Evolutionary conservation across 2,329 filamentous ascomycete species (phyloP).

Genomic region (Venturia nashicola): DNA sequence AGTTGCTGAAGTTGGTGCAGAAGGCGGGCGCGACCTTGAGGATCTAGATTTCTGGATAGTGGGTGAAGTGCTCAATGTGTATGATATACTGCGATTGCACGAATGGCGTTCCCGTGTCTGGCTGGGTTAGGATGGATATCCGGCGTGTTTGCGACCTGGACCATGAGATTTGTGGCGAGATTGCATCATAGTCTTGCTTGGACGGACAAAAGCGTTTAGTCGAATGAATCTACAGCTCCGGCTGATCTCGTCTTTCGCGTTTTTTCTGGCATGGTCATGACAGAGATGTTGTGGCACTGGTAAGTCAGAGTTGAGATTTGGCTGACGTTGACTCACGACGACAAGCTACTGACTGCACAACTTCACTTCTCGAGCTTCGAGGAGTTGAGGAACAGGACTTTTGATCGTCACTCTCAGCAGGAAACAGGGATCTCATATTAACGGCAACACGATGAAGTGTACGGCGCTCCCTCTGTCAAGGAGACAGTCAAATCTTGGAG

Average conservation of each 20-base stretch:
- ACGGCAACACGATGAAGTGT: not conserved
- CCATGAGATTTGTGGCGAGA: not conserved
- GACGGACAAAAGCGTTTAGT: not conserved
- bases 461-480: not conserved
- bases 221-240: not conserved
- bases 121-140: not conserved
- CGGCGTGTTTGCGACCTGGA: not conserved
- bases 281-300: not conserved
- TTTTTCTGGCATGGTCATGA: not conserved
- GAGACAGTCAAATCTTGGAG: not conserved
- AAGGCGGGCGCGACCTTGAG: conserved; percentile 47
- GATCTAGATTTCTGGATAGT: conserved; percentile 24
- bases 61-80: not conserved
- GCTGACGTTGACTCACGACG: not conserved
- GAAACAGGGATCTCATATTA: not conserved
- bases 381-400: not conserved
- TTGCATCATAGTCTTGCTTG: not conserved
- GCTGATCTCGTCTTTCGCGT: not conserved
- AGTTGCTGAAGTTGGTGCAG: conserved; percentile 45
- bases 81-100: not conserved
- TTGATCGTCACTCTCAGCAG: not conserved
- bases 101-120: not conserved
- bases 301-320: not conserved
- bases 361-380: not conserved
- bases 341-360: not conserved